Evolutionary conservation across 768 basidiomycete species (phyloP).

Genomic region (Russula brevipes): DNA sequence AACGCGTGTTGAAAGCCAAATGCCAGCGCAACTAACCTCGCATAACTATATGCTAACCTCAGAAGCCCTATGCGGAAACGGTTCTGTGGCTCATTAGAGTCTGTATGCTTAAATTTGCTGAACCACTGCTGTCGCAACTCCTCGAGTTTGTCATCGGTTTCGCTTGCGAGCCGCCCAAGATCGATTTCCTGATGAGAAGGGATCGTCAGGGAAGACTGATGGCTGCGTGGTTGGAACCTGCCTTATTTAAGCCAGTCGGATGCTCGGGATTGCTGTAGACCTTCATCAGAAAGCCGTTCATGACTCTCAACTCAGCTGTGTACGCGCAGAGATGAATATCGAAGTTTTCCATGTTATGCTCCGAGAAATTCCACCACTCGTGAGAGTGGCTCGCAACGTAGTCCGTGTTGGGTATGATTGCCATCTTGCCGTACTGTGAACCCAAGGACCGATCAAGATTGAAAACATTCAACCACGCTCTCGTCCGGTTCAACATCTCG

Average conservation of each 20-base stretch:
- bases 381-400: slow-evolving; percentile 65
- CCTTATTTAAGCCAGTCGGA: slow-evolving; percentile 74
- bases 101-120: slow-evolving; percentile 44
- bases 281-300: slow-evolving; percentile 48
- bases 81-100: slow-evolving; percentile 51
- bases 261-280: slow-evolving; percentile 71
- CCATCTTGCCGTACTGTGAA: slow-evolving; percentile 85
- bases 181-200: slow-evolving; percentile 47
- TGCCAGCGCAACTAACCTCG: slow-evolving; percentile 62
- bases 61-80: slow-evolving; percentile 58
- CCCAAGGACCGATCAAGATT: slow-evolving; percentile 88
- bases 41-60: slow-evolving; percentile 60
- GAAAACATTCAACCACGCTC: slow-evolving; percentile 88
- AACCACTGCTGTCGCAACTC: slow-evolving; percentile 53
- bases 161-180: slow-evolving; percentile 57
- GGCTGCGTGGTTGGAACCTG: slow-evolving; percentile 23
- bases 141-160: slow-evolving; percentile 66
- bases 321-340: slow-evolving; percentile 80
- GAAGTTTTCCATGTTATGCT: slow-evolving; percentile 57
- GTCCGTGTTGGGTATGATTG: slow-evolving; percentile 71
- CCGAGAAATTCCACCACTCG: slow-evolving; percentile 22
- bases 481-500: slow-evolving; percentile 84
- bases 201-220: not conserved
- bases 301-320: slow-evolving; percentile 64
- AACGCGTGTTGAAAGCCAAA: slow-evolving; percentile 75